Base-by-base conservation (phyloP, 345 rosid species). In the Laguncularia racemosa region DNA sequence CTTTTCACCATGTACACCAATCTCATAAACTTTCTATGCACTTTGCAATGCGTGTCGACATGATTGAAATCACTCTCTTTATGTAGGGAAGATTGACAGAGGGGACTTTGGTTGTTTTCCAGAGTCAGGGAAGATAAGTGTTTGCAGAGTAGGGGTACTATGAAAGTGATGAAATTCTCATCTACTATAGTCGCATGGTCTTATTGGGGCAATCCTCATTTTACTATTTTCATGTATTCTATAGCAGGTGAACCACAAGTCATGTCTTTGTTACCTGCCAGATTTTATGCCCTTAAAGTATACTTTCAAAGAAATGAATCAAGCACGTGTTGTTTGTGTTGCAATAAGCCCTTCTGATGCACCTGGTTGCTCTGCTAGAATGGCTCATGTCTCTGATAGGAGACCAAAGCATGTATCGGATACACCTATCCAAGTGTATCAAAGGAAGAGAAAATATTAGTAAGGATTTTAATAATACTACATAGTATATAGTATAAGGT, bases 51-150 rank as follows among this genome's bases (percentile, higher is more conserved):
- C 10, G 16, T 43, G n/a, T 47, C 21, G 23, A 15, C 16, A 20
- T 14, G 12, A 59, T 44, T 59, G 55, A 23, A 43, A 17, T 51
- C 40, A 16, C 49, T 57, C 9, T 65, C 40, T 33, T 33, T 49
- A 20, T 76, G 78, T 67, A 85, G 93, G 83, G 64, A 67, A 74
- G 68, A 70, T 85, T 16, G 83, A 78, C 67, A 69, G 61, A 66
- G 47, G 59, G 28, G 89, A 88, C 49, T 53, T 48, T 16, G 53
- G 46, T 58, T 70, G 81, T 59, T 78, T 78, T 65, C 80, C 84
- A 4, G 48, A 57, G 47, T 51, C 69, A 40, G 84, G 77, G 56
- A 76, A 75, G 68, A 78, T 88, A 46, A 62, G 61, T 70, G 86
- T 72, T 61, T 26, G 46, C 55, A 67, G 72, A 57, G 48, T 83